Evolutionary conservation across 345 rosid genomes (phyloP).

Genomic region (Hibiscus syriacus): DNA sequence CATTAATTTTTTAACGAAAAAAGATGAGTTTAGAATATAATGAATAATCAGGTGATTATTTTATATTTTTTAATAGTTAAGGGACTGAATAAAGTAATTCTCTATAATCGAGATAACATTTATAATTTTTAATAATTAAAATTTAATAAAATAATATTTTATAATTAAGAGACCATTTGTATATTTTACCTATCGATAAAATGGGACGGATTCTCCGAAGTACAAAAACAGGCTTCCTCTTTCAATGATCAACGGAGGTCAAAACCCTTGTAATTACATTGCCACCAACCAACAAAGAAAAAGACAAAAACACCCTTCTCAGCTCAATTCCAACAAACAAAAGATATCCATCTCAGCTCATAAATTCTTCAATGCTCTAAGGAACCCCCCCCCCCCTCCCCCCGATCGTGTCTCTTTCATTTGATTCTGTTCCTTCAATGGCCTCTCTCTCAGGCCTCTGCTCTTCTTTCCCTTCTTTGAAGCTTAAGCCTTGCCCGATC

Average conservation of each 20-base stretch:
- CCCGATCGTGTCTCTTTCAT: conserved; percentile 20
- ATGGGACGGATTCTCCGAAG: neutral
- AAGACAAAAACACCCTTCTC: neutral
- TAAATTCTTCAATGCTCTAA: neutral
- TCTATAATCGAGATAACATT: too few relatives aligned
- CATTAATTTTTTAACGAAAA: too few relatives aligned
- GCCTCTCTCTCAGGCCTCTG: conserved; percentile 46
- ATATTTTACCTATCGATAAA: too few relatives aligned
- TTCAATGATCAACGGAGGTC: neutral
- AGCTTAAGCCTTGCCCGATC: conserved; percentile 14
- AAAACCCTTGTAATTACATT: neutral
- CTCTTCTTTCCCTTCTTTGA: conserved; percentile 20
- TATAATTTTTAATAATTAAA: too few relatives aligned
- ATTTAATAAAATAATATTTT: too few relatives aligned
- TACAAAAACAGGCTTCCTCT: neutral
- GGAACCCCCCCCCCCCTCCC: conserved; percentile 2
- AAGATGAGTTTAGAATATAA: too few relatives aligned
- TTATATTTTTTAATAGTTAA: too few relatives aligned
- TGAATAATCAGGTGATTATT: too few relatives aligned
- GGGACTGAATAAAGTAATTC: too few relatives aligned
- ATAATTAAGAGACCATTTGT: too few relatives aligned
- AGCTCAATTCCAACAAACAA: neutral
- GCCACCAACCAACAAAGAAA: conserved; percentile 7
- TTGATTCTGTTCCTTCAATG: conserved; percentile 26
- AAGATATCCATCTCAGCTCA: neutral